Percentiles rank a stretch among this genome's conserved stretches.
Conservation (phyloP, 2,329 filamentous ascomycete species). For the Ascochyta lentis region DNA sequence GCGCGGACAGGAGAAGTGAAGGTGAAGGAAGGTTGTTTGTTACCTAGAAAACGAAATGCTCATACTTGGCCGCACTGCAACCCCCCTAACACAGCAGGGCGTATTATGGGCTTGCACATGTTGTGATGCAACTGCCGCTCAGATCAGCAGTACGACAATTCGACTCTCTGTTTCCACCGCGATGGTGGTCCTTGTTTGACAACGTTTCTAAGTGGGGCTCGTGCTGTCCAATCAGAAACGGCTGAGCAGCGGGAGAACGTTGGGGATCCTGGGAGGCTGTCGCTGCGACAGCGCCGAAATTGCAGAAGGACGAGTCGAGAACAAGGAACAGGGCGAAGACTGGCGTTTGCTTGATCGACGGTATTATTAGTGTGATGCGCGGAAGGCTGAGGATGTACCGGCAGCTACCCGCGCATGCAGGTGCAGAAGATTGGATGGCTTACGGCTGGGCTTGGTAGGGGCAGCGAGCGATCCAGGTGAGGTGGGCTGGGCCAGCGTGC, state of each 20-base stretch:
- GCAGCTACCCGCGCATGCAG: slow-evolving; percentile 17
- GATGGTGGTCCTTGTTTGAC: slow-evolving; percentile 10
- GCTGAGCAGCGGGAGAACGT: slow-evolving; percentile 1
- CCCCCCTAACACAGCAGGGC: slow-evolving; percentile 12
- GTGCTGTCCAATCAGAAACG: slow-evolving; percentile 22
- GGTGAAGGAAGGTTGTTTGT: slow-evolving; percentile 10
- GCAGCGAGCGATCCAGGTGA: not conserved
- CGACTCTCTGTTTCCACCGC: slow-evolving; percentile 16
- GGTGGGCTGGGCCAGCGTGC: not conserved
- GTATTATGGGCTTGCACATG: slow-evolving; percentile 5
- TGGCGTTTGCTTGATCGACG: slow-evolving; percentile 13
- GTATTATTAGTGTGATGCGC: slow-evolving; percentile 6
- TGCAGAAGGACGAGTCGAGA: slow-evolving; percentile 15
- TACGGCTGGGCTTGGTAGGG: not conserved
- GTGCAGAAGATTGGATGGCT: not conserved
- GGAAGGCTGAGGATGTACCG: slow-evolving; percentile 16
- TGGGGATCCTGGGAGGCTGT: slow-evolving; percentile 18
- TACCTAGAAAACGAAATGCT: not conserved
- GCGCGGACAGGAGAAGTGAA: slow-evolving; percentile 18
- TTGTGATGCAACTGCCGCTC: slow-evolving; percentile 12
- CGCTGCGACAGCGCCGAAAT: slow-evolving; percentile 20
- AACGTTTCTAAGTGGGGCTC: slow-evolving; percentile 19
- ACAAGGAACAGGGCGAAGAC: slow-evolving; percentile 4
- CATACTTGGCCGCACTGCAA: not conserved
- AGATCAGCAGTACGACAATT: slow-evolving; percentile 10